Base-by-base conservation (phyloP, 441 rosid genomes). In the Croton setiger region DNA sequence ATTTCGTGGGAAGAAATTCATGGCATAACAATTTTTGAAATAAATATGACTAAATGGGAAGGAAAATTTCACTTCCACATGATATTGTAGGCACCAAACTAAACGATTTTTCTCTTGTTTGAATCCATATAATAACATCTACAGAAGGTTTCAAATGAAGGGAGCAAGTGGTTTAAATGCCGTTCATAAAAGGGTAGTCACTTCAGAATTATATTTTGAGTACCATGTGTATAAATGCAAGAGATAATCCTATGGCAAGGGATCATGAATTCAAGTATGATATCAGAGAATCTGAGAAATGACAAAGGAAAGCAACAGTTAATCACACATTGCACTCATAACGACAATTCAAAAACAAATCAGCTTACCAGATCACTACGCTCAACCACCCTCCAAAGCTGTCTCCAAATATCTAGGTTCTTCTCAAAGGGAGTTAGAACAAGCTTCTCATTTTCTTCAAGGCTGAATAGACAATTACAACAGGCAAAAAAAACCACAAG, bases 351-450 rank as follows among this genome's bases (percentile, higher is more conserved):
- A 27, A 65, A 66, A 66, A 54, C 55, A 66, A n/a, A 68, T 21
- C 20, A 57, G 35, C 76, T 76, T 82, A 93, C 98, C 92, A 93
- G 75, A 81, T 91, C 96, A 88, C 95, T 89, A 58, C 96, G 92
- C 70, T 94, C 99, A 77, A 92, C 88, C 59, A 94, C 99, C 51
- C 97, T 92, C 97, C 99, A 94, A 75, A 93, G 96, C 64, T 91
- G 98, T 78, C 98, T 87, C 98, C 98, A 91, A 43, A 93, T 91
- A 76, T 93, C 98, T 54, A 93, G 87, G 73, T 93, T 93, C 82
- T 93, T 93, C 86, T 93, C 98, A 64, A 93, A 93, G 67, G 98
- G 97, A 37, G 97, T 93, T 68, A 93, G 86, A 49, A 91, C 91
- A 82, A 93, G 94, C 54, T 82, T 93, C 74, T 93, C 97, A 81